phyloP scores from a whole-genome alignment of 2,329 filamentous ascomycete genomes.

The Microdochium paspali region DNA sequence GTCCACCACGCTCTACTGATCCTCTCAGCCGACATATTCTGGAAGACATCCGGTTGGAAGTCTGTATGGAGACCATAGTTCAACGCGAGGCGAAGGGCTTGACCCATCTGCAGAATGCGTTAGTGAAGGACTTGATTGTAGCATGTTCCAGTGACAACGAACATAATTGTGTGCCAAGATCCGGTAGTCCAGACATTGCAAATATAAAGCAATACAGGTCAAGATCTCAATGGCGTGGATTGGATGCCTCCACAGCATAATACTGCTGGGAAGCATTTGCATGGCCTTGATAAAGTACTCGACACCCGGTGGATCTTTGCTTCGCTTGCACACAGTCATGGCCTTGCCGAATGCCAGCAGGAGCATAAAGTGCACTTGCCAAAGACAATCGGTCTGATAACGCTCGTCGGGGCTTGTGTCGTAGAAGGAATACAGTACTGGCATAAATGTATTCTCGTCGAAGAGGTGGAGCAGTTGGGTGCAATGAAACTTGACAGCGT shows the following conservation, averaged over 20 bases:
- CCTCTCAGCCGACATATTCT: slow-evolving; percentile 29
- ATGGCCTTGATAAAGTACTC: slow-evolving; percentile 36
- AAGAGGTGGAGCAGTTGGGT: slow-evolving; percentile 44
- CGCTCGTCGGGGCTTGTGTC: slow-evolving; percentile 11
- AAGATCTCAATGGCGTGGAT: slow-evolving; percentile 37
- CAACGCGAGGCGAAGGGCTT: slow-evolving; percentile 39
- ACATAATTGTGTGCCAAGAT: slow-evolving; percentile 35
- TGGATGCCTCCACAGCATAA: slow-evolving; percentile 28
- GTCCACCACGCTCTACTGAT: slow-evolving; percentile 45
- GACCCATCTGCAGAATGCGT: slow-evolving; percentile 27
- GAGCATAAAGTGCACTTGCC: slow-evolving; percentile 43
- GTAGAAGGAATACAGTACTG: slow-evolving; percentile 29
- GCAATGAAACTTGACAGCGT: slow-evolving; percentile 46
- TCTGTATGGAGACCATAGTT: slow-evolving; percentile 42
- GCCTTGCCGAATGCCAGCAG: slow-evolving; percentile 47
- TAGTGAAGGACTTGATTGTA: background rate
- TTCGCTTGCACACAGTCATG: slow-evolving; percentile 29
- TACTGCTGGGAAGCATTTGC: slow-evolving; percentile 29
- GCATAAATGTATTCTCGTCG: slow-evolving; percentile 41
- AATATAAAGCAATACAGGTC: slow-evolving; percentile 40
- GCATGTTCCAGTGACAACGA: slow-evolving; percentile 9
- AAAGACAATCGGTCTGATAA: slow-evolving; percentile 20
- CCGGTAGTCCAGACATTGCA: slow-evolving; percentile 39
- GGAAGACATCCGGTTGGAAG: slow-evolving; percentile 32
- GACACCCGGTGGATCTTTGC: slow-evolving; percentile 31